phyloP scores from a whole-genome alignment of 2,329 filamentous ascomycete species.

The Aspergillus sp. region DNA sequence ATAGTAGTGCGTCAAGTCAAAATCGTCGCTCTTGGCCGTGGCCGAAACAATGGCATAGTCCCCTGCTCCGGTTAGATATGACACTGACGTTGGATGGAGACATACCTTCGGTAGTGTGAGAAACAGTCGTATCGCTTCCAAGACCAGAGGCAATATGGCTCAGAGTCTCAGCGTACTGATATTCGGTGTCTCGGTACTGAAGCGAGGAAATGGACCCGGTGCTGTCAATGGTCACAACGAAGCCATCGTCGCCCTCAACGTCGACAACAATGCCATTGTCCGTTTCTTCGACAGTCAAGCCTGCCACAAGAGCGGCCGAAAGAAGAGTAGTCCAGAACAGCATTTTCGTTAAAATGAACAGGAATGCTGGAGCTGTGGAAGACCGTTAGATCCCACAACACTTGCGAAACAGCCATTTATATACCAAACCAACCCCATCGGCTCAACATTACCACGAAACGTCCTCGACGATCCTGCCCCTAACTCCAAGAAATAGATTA shows the following conservation, averaged over 20 bases:
- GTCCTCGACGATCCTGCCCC: no score
- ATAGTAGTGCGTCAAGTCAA: conserved; percentile 5
- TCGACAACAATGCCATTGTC: conserved; percentile 4
- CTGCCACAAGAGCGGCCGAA: background rate
- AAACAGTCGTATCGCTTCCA: background rate
- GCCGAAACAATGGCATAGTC: conserved; percentile 1
- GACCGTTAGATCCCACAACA: no score
- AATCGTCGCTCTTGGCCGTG: background rate
- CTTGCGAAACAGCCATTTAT: no score
- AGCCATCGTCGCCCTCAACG: background rate
- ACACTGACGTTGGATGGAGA: background rate
- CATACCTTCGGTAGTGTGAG: background rate
- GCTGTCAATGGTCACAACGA: conserved; percentile 1
- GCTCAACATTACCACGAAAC: no score
- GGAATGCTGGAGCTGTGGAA: no score
- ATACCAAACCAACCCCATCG: no score
- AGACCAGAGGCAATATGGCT: conserved; percentile 1
- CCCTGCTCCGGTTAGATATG: background rate
- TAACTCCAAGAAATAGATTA: no score
- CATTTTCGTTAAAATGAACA: background rate
- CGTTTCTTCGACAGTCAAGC: background rate
- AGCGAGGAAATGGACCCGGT: background rate
- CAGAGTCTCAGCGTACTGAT: background rate
- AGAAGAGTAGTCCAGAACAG: background rate
- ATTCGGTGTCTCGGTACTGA: background rate